These are phyloP conservation scores for Plasmodium berghei DNA, from an alignment of 169 alveolate genomes.

Conservation along the genomic window DNA sequence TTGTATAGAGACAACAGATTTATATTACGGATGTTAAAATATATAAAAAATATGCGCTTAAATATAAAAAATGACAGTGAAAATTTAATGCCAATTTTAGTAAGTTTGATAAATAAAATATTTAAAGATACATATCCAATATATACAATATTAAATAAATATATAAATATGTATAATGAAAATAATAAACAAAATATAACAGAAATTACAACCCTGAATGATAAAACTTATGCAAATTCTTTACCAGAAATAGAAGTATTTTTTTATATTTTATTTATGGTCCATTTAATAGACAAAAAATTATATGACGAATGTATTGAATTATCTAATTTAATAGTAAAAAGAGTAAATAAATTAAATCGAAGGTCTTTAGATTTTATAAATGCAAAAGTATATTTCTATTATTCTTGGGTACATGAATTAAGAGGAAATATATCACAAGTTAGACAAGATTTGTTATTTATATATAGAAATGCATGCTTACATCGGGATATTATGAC, in stretches of 20 bases:
- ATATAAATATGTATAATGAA: slow-evolving; percentile 21
- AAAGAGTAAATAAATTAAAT: slow-evolving; percentile 79
- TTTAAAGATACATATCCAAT: slow-evolving; percentile 56
- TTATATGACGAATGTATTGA: slow-evolving; percentile 78
- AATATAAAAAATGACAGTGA: slow-evolving; percentile 44
- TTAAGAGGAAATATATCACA: slow-evolving; percentile 86
- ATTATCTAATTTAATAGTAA: slow-evolving; percentile 77
- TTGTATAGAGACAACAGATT: slow-evolving; percentile 57
- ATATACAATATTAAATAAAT: slow-evolving; percentile 44
- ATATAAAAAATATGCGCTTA: slow-evolving; percentile 47
- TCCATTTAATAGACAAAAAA: slow-evolving; percentile 34
- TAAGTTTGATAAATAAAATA: slow-evolving; percentile 17
- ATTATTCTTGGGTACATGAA: slow-evolving; percentile 90
- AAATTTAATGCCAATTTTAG: slow-evolving; percentile 29
- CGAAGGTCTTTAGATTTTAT: slow-evolving; percentile 88
- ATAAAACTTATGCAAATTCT: slow-evolving; percentile 38
- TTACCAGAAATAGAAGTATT: slow-evolving; percentile 49
- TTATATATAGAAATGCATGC: slow-evolving; percentile 89
- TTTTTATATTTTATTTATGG: slow-evolving; percentile 34
- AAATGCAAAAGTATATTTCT: slow-evolving; percentile 86
- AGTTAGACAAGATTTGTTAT: slow-evolving; percentile 82
- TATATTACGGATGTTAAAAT: slow-evolving; percentile 59
- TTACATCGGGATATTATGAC: slow-evolving; percentile 91
- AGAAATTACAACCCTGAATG: slow-evolving; percentile 28
- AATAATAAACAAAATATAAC: slow-evolving; percentile 2